A percentile compares a stretch with the other conserved stretches of the same genome.
Evolutionary conservation across 2,329 filamentous ascomycete species (phyloP).

Genomic region (Aspergillus sp.): DNA sequence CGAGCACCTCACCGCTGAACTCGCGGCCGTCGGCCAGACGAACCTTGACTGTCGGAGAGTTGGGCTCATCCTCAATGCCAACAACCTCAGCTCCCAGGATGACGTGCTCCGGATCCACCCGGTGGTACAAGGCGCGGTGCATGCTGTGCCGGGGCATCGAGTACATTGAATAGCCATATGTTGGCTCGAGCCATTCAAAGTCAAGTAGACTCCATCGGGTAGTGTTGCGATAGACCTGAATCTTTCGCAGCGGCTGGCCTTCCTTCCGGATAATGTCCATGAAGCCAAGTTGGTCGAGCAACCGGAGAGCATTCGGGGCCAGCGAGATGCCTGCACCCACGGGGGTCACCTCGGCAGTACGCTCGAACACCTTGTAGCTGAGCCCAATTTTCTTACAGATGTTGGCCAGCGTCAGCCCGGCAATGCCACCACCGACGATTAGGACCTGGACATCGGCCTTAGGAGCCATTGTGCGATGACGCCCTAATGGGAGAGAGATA

Average conservation of each 20-base stretch:
- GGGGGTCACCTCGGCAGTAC: neutral
- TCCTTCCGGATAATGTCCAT: neutral
- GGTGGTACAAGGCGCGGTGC: constrained; percentile 1
- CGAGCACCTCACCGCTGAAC: constrained; percentile 1
- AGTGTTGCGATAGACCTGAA: constrained; percentile 4
- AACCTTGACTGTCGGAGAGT: neutral
- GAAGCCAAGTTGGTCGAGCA: constrained; percentile 4
- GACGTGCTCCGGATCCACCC: neutral
- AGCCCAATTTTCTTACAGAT: neutral
- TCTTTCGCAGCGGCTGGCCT: neutral
- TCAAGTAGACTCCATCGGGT: neutral
- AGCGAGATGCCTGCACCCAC: constrained; percentile 5
- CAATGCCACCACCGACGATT: constrained; percentile 6
- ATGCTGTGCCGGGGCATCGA: constrained; percentile 3
- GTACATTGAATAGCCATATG: constrained; percentile 3
- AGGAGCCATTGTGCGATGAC: neutral
- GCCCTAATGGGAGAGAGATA: neutral
- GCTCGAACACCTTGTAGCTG: constrained; percentile 3
- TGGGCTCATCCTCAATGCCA: neutral
- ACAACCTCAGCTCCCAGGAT: neutral
- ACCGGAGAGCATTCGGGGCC: constrained; percentile 3
- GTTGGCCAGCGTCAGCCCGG: constrained; percentile 1
- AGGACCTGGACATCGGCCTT: neutral
- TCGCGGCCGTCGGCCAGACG: neutral
- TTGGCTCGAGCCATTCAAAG: neutral